Evolutionary conservation across 2,329 filamentous ascomycete genomes (phyloP).

Genomic region (Chaetomium sp.): DNA sequence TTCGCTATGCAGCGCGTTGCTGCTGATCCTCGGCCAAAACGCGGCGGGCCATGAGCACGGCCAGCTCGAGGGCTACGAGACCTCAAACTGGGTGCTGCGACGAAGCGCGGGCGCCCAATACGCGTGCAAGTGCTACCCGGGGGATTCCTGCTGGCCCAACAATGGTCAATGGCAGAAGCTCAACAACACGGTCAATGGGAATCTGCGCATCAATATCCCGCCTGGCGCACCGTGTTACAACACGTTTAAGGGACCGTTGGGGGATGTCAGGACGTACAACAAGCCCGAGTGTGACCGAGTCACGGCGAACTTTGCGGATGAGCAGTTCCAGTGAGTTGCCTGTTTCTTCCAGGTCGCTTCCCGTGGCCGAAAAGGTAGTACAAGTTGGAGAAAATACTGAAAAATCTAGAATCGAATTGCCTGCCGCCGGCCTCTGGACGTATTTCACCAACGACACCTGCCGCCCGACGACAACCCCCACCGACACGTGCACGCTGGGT

Average conservation of each 20-base stretch:
- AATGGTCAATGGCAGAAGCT: conserved; percentile 22
- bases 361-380: background rate
- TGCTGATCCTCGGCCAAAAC: conserved; percentile 15
- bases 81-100: conserved; percentile 12
- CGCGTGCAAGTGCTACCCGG: conserved; percentile 26
- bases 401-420: conserved; percentile 16
- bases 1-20: conserved; percentile 12
- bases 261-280: conserved; percentile 32
- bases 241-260: conserved; percentile 33
- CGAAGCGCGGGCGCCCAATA: conserved; percentile 19
- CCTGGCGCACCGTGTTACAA: conserved; percentile 31
- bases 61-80: background rate
- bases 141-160: conserved; percentile 25
- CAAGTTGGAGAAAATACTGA: background rate
- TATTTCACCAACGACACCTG: conserved; percentile 39
- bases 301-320: conserved; percentile 27
- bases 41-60: background rate
- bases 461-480: conserved; percentile 29
- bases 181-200: conserved; percentile 33
- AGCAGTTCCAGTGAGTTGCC: conserved; percentile 33
- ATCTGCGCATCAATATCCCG: conserved; percentile 29
- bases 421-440: conserved; percentile 33
- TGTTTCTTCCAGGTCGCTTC: background rate
- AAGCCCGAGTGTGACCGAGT: conserved; percentile 30
- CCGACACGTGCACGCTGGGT: conserved; percentile 32